A percentile compares a stretch with the other conserved stretches of the same genome.
Evolutionary conservation across 371 early-diverging fungal genomes (phyloP).

Genomic region (Mortierella sp.): DNA sequence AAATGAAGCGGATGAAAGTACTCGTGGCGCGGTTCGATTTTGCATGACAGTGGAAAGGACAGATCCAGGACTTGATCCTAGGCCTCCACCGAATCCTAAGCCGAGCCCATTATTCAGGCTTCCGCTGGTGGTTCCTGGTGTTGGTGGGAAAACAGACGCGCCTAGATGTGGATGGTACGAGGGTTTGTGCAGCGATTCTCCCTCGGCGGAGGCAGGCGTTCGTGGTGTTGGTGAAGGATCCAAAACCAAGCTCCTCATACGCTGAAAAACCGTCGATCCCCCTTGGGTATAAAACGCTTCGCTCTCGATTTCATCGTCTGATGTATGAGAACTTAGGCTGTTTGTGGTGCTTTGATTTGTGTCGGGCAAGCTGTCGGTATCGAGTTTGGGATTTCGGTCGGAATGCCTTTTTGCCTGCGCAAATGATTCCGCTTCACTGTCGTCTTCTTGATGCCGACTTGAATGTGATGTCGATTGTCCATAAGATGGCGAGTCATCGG

Average conservation of each 20-base stretch:
- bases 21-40: constrained; percentile 20
- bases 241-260: constrained; percentile 32
- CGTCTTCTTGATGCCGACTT: background rate
- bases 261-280: constrained; percentile 48
- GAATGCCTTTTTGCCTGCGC: background rate
- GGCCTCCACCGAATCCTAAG: constrained; percentile 31
- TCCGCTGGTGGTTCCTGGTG: constrained; percentile 16
- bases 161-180: constrained; percentile 7
- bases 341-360: constrained; percentile 2
- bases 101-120: constrained; percentile 21
- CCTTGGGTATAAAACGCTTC: constrained; percentile 55
- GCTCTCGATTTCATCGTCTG: constrained; percentile 51
- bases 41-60: constrained; percentile 49
- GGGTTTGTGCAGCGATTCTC: background rate
- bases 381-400: constrained; percentile 16
- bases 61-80: constrained; percentile 32
- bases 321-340: constrained; percentile 46
- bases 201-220: constrained; percentile 9
- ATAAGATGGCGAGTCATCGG: constrained; percentile 2
- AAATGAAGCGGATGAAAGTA: constrained; percentile 36
- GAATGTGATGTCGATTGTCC: background rate
- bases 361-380: constrained; percentile 9
- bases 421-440: background rate
- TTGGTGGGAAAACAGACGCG: constrained; percentile 13
- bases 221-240: constrained; percentile 19